Evolutionary conservation across 345 rosid genomes (phyloP).

Genomic region (Odontarrhena argentea): DNA sequence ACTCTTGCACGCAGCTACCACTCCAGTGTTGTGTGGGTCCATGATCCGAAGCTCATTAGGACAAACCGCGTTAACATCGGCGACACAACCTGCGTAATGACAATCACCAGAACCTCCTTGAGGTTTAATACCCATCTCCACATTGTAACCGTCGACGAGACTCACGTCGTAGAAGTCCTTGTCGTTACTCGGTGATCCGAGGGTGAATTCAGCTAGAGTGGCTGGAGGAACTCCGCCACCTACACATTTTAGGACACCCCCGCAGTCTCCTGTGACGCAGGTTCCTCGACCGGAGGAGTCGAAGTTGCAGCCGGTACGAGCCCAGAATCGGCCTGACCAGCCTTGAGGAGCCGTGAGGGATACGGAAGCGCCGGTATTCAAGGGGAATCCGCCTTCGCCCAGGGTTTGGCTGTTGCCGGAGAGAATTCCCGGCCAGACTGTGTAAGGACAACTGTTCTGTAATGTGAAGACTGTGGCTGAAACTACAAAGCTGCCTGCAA

Average conservation of each 20-base stretch:
- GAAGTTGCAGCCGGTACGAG: slow-evolving; percentile 76
- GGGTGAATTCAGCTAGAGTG: slow-evolving; percentile 73
- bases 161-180: slow-evolving; percentile 91
- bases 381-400: slow-evolving; percentile 74
- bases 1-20: slow-evolving; percentile 76
- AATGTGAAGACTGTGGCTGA: slow-evolving; percentile 70
- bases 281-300: slow-evolving; percentile 63
- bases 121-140: slow-evolving; percentile 62
- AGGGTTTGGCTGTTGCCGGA: slow-evolving; percentile 62
- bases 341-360: slow-evolving; percentile 61
- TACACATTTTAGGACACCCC: slow-evolving; percentile 59
- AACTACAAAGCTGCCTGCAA: slow-evolving; percentile 28
- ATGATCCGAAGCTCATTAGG: slow-evolving; percentile 63
- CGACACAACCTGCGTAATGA: slow-evolving; percentile 69
- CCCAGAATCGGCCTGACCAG: slow-evolving; percentile 98
- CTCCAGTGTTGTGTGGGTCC: slow-evolving; percentile 45
- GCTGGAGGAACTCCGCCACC: slow-evolving; percentile 85
- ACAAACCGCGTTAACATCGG: slow-evolving; percentile 71
- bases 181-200: slow-evolving; percentile 43
- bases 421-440: slow-evolving; percentile 86
- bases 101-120: slow-evolving; percentile 72
- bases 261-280: slow-evolving; percentile 88
- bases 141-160: slow-evolving; percentile 90
- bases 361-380: slow-evolving; percentile 55
- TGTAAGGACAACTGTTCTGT: slow-evolving; percentile 64